These are phyloP conservation scores for Marchantia polymorpha DNA, from an alignment of 225 moss, liverwort and hornwort species.

Conservation along the genomic window DNA sequence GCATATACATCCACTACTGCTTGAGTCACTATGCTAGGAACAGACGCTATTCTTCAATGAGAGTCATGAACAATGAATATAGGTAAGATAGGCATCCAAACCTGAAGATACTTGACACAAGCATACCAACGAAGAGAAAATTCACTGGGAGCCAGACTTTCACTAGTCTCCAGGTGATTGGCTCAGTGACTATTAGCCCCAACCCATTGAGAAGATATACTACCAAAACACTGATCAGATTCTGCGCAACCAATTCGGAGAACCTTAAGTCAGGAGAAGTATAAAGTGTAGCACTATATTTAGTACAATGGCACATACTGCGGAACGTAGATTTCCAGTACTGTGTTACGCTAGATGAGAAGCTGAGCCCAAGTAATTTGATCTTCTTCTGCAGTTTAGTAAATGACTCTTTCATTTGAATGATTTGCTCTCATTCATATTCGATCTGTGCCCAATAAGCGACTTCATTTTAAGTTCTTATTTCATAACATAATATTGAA, in stretches of 20 bases:
- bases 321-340: no score
- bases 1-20: no score
- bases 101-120: slow-evolving; percentile 97
- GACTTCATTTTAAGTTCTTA: no score
- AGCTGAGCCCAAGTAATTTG: no score
- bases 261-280: not conserved
- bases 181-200: slow-evolving; percentile 81
- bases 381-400: no score
- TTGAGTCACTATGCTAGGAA: not conserved
- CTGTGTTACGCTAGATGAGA: no score
- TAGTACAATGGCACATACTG: no score
- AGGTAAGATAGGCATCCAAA: slow-evolving; percentile 21
- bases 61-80: not conserved
- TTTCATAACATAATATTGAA: no score
- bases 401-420: no score
- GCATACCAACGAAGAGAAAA: slow-evolving; percentile 89
- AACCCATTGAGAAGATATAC: slow-evolving; percentile 57
- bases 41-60: not conserved
- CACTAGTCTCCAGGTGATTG: slow-evolving; percentile 81
- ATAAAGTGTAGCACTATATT: not conserved
- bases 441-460: no score
- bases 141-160: slow-evolving; percentile 97
- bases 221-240: slow-evolving; percentile 79
- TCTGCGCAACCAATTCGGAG: slow-evolving; percentile 51
- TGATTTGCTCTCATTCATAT: no score